Percentiles rank a stretch among this genome's conserved stretches.
Evolutionary conservation across 2,329 filamentous ascomycete genomes (phyloP).

Genomic region (Arthroderma sp.): DNA sequence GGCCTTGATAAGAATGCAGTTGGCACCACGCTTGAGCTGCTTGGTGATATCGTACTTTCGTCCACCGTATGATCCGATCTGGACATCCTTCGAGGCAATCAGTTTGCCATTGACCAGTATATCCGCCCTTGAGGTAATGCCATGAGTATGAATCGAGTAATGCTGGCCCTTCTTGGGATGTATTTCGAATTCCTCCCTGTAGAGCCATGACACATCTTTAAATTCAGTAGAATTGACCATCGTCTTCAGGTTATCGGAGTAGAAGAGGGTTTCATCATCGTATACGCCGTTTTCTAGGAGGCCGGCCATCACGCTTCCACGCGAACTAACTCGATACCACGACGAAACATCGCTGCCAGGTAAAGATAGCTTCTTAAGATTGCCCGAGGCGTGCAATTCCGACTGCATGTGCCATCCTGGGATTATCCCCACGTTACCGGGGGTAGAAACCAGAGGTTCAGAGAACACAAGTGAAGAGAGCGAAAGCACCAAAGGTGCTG

Average conservation of each 20-base stretch:
- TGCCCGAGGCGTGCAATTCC: constrained; percentile 22
- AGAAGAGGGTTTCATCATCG: constrained; percentile 43
- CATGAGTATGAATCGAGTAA: constrained; percentile 44
- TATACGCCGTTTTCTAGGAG: constrained; percentile 42
- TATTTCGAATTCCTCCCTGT: constrained; percentile 41
- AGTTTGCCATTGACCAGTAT: constrained; percentile 46
- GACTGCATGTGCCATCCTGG: constrained; percentile 41
- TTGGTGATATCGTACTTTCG: constrained; percentile 42
- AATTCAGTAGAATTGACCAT: constrained; percentile 37
- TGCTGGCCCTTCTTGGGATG: constrained; percentile 25
- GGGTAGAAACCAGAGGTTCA: constrained; percentile 10
- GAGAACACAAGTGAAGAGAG: neutral
- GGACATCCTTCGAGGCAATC: constrained; percentile 36
- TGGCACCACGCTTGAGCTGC: constrained; percentile 26
- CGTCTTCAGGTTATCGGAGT: constrained; percentile 37
- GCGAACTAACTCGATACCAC: constrained; percentile 41
- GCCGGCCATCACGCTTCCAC: constrained; percentile 45
- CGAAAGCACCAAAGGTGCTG: neutral
- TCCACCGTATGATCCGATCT: constrained; percentile 46
- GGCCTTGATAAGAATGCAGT: constrained; percentile 41
- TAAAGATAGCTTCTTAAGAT: constrained; percentile 30
- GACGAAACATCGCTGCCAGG: constrained; percentile 34
- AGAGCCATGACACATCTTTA: constrained; percentile 42
- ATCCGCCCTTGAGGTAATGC: constrained; percentile 48
- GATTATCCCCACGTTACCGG: constrained; percentile 17